A percentile compares a stretch with the other conserved stretches of the same genome.
Evolutionary conservation across 139 green algal species (phyloP).

Genomic region (Chlamydomonas incerta): DNA sequence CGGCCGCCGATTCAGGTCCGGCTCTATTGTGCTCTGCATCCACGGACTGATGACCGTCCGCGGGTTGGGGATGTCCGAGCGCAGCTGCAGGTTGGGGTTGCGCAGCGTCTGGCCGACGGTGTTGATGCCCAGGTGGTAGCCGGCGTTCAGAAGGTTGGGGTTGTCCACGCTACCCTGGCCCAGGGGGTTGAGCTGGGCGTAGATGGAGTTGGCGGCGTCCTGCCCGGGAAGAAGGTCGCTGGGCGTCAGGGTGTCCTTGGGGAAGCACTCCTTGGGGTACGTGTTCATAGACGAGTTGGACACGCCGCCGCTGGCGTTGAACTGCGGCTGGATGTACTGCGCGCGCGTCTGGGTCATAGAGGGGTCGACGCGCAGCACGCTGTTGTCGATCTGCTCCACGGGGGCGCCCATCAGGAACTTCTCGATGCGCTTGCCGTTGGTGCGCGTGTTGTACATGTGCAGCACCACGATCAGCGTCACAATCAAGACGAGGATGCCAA

Average conservation of each 20-base stretch:
- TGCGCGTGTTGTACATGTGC: too few relatives aligned
- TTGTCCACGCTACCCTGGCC: constrained; percentile 26
- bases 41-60: not conserved
- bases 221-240: constrained; percentile 21
- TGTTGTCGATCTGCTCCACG: too few relatives aligned
- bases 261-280: too few relatives aligned
- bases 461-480: too few relatives aligned
- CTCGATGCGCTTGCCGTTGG: too few relatives aligned
- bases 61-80: constrained; percentile 18
- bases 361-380: too few relatives aligned
- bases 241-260: not conserved
- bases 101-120: constrained; percentile 21
- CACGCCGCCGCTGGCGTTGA: too few relatives aligned
- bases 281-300: too few relatives aligned
- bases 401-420: too few relatives aligned
- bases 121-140: constrained; percentile 41
- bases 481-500: too few relatives aligned
- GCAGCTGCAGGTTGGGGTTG: constrained; percentile 27
- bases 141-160: constrained; percentile 24
- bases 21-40: constrained; percentile 31
- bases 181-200: constrained; percentile 16
- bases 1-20: constrained; percentile 4
- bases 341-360: too few relatives aligned
- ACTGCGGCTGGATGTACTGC: too few relatives aligned
- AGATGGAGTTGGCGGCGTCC: constrained; percentile 37